These are phyloP conservation scores for Pichia insulana DNA, from an alignment of 805 yeast genomes.

Conservation along the genomic window DNA sequence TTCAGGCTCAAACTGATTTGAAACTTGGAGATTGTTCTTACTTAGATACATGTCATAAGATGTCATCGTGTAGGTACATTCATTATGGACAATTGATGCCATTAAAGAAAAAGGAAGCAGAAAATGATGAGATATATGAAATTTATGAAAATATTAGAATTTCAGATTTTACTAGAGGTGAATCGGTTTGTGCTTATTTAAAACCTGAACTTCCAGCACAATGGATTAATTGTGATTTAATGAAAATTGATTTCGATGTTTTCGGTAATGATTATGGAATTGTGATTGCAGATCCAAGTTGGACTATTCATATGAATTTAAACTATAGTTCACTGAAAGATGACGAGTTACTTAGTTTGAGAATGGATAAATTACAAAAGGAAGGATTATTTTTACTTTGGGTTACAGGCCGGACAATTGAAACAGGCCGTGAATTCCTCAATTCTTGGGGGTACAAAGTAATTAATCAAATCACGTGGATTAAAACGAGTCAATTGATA, in stretches of 20 bases:
- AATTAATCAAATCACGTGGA: conserved; percentile 80
- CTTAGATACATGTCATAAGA: conserved; percentile 86
- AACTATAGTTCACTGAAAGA: conserved; percentile 76
- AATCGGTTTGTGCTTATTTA: conserved; percentile 26
- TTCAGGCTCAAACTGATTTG: conserved; percentile 56
- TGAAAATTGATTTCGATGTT: conserved; percentile 56
- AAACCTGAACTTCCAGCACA: conserved; percentile 44
- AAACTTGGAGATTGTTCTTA: conserved; percentile 86
- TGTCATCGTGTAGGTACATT: conserved; percentile 68
- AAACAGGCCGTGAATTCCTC: conserved; percentile 72
- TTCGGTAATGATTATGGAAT: conserved; percentile 73
- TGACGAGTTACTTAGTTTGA: conserved; percentile 57
- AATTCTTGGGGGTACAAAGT: conserved; percentile 75
- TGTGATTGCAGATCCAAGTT: conserved; percentile 88
- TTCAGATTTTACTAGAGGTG: conserved; percentile 42
- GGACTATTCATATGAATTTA: conserved; percentile 88
- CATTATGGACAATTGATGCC: conserved; percentile 60
- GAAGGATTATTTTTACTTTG: conserved; percentile 81
- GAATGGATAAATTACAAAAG: conserved; percentile 61
- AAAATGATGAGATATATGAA: conserved; percentile 2
- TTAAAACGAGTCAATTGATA: conserved; percentile 78
- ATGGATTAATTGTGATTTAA: conserved; percentile 82
- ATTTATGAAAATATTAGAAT: conserved; percentile 16
- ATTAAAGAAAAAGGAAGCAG: conserved; percentile 2
- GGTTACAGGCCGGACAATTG: conserved; percentile 95